Conservation (phyloP, 345 rosid species). For the Populus tremula region DNA sequence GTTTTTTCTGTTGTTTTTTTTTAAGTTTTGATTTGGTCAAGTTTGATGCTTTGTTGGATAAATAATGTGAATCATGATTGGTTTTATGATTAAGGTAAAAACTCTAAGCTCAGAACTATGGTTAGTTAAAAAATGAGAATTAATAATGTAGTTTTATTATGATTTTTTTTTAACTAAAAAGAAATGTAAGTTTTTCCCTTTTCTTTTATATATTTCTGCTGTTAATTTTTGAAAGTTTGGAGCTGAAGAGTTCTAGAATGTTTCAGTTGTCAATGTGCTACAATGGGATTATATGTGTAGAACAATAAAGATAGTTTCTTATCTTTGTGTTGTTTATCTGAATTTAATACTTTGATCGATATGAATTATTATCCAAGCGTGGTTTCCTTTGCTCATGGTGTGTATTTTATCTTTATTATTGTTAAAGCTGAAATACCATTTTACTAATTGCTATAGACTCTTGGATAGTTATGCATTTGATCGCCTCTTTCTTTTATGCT, state of each 20-base stretch:
- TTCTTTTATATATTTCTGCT: neutral
- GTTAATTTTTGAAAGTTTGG: neutral
- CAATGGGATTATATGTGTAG: neutral
- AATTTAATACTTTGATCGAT: slow-evolving; percentile 1
- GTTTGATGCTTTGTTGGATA: neutral
- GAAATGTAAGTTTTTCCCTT: neutral
- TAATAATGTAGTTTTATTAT: neutral
- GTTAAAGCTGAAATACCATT: neutral
- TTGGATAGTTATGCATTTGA: neutral
- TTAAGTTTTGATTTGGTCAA: neutral
- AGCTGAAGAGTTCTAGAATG: neutral
- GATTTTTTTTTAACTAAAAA: neutral
- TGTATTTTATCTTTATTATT: neutral
- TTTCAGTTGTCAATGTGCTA: neutral
- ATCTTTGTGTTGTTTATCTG: slow-evolving; percentile 8
- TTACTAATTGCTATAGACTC: neutral
- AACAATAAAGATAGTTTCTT: neutral
- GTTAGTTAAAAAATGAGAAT: neutral
- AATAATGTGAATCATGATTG: neutral
- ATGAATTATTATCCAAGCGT: neutral
- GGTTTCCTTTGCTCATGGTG: slow-evolving; percentile 1
- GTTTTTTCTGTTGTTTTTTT: too few species aligned
- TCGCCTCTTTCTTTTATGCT: neutral
- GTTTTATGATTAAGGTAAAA: neutral
- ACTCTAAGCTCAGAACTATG: neutral